phyloP scores from a whole-genome alignment of 2,329 filamentous ascomycete genomes.

The Fusarium burgessii region DNA sequence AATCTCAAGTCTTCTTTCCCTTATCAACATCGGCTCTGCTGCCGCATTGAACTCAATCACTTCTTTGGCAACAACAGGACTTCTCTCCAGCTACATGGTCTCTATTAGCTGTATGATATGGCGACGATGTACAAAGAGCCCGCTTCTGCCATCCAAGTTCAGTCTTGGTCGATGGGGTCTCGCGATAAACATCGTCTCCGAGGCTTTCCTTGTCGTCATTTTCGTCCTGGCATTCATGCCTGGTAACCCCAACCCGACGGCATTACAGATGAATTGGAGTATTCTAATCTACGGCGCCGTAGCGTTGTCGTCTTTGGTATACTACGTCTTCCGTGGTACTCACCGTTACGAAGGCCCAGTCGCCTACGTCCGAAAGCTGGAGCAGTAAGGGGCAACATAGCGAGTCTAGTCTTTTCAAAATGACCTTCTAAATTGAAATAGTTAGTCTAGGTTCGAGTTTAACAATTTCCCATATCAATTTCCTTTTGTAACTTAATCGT shows the following conservation, averaged over 20 bases:
- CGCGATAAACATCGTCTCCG: conserved; percentile 32
- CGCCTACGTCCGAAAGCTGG: conserved; percentile 29
- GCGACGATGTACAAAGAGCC: conserved; percentile 28
- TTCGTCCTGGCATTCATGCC: conserved; percentile 41
- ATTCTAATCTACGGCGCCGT: conserved; percentile 29
- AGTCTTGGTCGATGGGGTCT: conserved; percentile 32
- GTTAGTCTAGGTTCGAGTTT: not conserved
- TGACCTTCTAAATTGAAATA: not conserved
- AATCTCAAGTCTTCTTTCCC: conserved; percentile 28
- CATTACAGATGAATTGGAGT: conserved; percentile 40
- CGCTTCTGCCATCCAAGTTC: conserved; percentile 31
- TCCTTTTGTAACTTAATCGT: not conserved
- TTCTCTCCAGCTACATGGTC: conserved; percentile 38
- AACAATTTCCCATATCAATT: not conserved
- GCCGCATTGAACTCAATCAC: conserved; percentile 38
- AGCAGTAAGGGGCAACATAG: conserved; percentile 7
- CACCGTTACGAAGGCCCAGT: conserved; percentile 38
- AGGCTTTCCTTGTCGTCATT: conserved; percentile 30
- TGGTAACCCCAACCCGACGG: conserved; percentile 25
- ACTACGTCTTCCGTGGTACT: conserved; percentile 35
- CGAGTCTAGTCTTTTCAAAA: not conserved
- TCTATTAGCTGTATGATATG: conserved; percentile 41
- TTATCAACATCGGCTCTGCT: conserved; percentile 40
- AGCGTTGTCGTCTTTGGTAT: conserved; percentile 13
- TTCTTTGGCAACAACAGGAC: conserved; percentile 29